These are phyloP conservation scores for Avena sativa DNA, from an alignment of 176 grass and related monocot species.

Conservation along the genomic window DNA sequence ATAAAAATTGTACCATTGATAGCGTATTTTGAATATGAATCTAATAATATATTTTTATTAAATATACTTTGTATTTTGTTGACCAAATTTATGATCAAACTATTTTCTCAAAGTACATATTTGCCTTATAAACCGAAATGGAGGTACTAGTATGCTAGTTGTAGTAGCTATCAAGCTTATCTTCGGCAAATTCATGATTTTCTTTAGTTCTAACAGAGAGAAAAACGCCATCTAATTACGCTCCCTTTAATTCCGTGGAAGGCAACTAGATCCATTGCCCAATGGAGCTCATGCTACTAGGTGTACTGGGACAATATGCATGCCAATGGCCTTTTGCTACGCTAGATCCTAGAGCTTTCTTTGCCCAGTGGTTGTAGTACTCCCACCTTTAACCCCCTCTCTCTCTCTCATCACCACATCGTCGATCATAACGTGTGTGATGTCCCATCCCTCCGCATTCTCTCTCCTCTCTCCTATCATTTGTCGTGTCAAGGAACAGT, in stretches of 20 bases:
- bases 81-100: no score
- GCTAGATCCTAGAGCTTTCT: conserved; percentile 39
- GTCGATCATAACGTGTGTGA: conserved; percentile 17
- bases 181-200: background rate
- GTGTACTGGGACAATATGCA: background rate
- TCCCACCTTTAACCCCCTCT: conserved; percentile 36
- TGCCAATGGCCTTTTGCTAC: conserved; percentile 9
- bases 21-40: no score
- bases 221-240: background rate
- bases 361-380: conserved; percentile 37
- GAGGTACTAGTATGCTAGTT: no score
- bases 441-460: background rate
- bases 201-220: background rate
- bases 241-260: background rate
- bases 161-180: background rate
- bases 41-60: no score
- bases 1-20: no score
- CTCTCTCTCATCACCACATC: background rate
- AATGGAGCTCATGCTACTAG: background rate
- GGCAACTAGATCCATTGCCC: no score
- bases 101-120: no score
- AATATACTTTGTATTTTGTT: no score
- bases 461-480: conserved; percentile 16
- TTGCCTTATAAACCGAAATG: no score
- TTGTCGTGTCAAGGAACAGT: conserved; percentile 48